A percentile compares a stretch with the other conserved stretches of the same genome.
Conservation (phyloP, 2,329 filamentous ascomycete genomes). For the Emergomyces pasteurianus region DNA sequence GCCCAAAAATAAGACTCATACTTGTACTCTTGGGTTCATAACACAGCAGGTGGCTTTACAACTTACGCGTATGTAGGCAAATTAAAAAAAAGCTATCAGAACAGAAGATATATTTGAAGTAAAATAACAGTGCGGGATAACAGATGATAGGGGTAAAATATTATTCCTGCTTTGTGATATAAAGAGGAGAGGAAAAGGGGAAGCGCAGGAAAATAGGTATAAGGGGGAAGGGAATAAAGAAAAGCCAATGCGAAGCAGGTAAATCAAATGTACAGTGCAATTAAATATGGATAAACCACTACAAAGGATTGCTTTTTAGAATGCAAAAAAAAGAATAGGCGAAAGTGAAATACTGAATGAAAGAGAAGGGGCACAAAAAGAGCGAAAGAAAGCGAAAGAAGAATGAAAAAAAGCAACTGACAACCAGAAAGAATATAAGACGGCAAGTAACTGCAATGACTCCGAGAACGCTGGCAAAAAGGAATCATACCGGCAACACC, state of each 20-base stretch:
- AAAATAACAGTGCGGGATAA: background rate
- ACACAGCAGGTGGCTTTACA: too few relatives aligned
- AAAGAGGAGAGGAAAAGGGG: background rate
- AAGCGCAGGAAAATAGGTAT: background rate
- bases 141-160: background rate
- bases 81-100: background rate
- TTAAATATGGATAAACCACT: background rate
- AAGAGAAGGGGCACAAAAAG: background rate
- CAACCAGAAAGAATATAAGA: background rate
- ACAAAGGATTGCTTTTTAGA: background rate
- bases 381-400: background rate
- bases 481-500: background rate
- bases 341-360: too few relatives aligned
- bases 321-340: background rate
- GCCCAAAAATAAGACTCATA: too few relatives aligned
- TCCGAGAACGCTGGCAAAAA: background rate
- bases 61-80: too few relatives aligned
- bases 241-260: background rate
- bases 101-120: background rate
- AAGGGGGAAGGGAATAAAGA: background rate
- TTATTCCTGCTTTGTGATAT: background rate
- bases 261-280: background rate
- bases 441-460: background rate
- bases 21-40: too few relatives aligned
- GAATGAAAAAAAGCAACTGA: background rate